These are phyloP conservation scores for Fusarium temperatum DNA, from an alignment of 2,329 filamentous ascomycete genomes.

Conservation along the genomic window DNA sequence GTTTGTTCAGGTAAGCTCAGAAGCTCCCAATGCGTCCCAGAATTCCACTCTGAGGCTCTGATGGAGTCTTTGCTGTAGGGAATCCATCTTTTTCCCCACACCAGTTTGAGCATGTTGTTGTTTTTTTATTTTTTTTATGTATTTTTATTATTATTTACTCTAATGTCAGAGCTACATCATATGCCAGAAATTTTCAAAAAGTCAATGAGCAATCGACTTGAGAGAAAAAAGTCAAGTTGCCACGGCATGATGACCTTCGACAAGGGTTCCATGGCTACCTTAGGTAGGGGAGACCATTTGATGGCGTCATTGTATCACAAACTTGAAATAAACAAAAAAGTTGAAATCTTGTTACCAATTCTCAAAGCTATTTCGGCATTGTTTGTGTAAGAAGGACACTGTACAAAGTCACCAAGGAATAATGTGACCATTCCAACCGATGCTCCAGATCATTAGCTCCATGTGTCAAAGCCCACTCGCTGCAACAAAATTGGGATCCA, in stretches of 20 bases:
- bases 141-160: neutral
- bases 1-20: slow-evolving; percentile 32
- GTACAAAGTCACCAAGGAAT: neutral
- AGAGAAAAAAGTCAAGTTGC: neutral
- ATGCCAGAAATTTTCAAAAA: neutral
- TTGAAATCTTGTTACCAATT: neutral
- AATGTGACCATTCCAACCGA: neutral
- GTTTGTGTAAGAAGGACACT: neutral
- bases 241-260: neutral
- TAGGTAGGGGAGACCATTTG: slow-evolving; percentile 3
- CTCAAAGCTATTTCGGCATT: neutral
- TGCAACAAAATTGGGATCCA: slow-evolving; percentile 20
- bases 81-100: slow-evolving; percentile 14
- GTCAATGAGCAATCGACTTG: slow-evolving; percentile 3
- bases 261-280: neutral
- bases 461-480: slow-evolving; percentile 10
- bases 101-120: neutral
- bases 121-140: neutral
- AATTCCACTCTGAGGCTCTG: slow-evolving; percentile 18
- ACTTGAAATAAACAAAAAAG: neutral
- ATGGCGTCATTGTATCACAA: slow-evolving; percentile 35
- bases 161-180: slow-evolving; percentile 17
- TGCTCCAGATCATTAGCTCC: slow-evolving; percentile 11
- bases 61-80: slow-evolving; percentile 17
- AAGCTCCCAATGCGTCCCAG: slow-evolving; percentile 24